These are phyloP conservation scores for Aspergillus kassunensis DNA, from an alignment of 495 filamentous ascomycete species.

Conservation along the genomic window DNA sequence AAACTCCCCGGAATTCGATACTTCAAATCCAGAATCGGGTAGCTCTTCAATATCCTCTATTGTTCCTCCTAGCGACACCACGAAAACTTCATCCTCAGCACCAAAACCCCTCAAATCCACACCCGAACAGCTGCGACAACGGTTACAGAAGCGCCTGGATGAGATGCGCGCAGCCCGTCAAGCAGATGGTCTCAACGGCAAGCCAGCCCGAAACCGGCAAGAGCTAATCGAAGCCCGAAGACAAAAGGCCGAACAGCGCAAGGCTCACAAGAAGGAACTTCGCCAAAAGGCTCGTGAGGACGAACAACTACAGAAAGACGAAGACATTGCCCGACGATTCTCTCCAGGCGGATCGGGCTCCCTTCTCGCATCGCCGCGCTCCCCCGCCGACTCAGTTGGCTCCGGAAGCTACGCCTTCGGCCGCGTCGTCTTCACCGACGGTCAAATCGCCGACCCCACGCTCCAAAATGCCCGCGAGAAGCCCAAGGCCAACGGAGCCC, in stretches of 20 bases:
- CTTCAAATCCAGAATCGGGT: constrained; percentile 53
- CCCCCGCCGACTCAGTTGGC: constrained; percentile 39
- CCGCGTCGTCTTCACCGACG: constrained; percentile 80
- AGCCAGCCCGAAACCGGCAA: constrained; percentile 74
- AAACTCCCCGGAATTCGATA: constrained; percentile 63
- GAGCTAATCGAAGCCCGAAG: constrained; percentile 86
- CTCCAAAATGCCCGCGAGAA: constrained; percentile 56
- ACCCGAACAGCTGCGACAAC: constrained; percentile 64
- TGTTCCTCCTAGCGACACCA: constrained; percentile 49
- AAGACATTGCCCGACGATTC: constrained; percentile 57
- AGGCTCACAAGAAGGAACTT: constrained; percentile 79
- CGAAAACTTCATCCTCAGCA: constrained; percentile 29
- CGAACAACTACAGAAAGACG: constrained; percentile 64
- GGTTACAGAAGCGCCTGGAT: constrained; percentile 75
- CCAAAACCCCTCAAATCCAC: constrained; percentile 50
- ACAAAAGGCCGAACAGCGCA: constrained; percentile 79
- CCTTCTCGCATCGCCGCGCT: constrained; percentile 53
- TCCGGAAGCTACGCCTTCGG: constrained; percentile 74
- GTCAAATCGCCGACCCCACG: constrained; percentile 65
- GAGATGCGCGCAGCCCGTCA: constrained; percentile 76
- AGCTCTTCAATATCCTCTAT: constrained; percentile 72
- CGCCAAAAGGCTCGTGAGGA: constrained; percentile 70
- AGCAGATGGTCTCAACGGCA: constrained; percentile 74
- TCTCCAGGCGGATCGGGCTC: constrained; percentile 50
- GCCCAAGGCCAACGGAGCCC: constrained; percentile 67